A percentile compares a stretch with the other conserved stretches of the same genome.
Evolutionary conservation across 1,284 basidiomycete genomes (phyloP).

Genomic region (Ganoderma resinaceum): DNA sequence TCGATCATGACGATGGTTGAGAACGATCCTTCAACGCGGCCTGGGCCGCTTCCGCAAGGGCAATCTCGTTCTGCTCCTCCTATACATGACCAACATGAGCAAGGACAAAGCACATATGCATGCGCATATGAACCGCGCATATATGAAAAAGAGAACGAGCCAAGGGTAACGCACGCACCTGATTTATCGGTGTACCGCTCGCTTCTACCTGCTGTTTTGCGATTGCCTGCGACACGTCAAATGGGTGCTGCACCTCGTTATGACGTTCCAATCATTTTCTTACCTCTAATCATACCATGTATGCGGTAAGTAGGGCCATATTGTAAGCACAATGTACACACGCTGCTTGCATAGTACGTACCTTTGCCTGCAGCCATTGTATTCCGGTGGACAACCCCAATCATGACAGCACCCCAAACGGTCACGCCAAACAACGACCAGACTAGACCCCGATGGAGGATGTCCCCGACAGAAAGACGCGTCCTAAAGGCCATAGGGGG

Average conservation of each 20-base stretch:
- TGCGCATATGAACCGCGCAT: not conserved
- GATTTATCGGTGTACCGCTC: not conserved
- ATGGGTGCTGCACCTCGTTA: not conserved
- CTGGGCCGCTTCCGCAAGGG: constrained; percentile 33
- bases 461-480: constrained; percentile 34
- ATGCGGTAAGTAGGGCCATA: not conserved
- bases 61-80: constrained; percentile 32
- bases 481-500: constrained; percentile 28
- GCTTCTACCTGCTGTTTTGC: constrained; percentile 8
- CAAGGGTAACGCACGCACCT: not conserved
- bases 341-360: constrained; percentile 17
- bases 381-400: constrained; percentile 39
- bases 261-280: not conserved
- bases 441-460: constrained; percentile 38
- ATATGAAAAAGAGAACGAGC: not conserved
- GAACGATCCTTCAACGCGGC: constrained; percentile 26
- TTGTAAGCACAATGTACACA: not conserved
- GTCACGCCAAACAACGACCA: constrained; percentile 39
- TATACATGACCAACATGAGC: constrained; percentile 1
- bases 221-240: constrained; percentile 13
- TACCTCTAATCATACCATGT: not conserved
- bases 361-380: constrained; percentile 39
- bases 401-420: constrained; percentile 40
- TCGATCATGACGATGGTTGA: constrained; percentile 5
- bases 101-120: not conserved